Evolutionary conservation across 2,329 filamentous ascomycete species (phyloP).

Genomic region (Exserohilum rostratum): DNA sequence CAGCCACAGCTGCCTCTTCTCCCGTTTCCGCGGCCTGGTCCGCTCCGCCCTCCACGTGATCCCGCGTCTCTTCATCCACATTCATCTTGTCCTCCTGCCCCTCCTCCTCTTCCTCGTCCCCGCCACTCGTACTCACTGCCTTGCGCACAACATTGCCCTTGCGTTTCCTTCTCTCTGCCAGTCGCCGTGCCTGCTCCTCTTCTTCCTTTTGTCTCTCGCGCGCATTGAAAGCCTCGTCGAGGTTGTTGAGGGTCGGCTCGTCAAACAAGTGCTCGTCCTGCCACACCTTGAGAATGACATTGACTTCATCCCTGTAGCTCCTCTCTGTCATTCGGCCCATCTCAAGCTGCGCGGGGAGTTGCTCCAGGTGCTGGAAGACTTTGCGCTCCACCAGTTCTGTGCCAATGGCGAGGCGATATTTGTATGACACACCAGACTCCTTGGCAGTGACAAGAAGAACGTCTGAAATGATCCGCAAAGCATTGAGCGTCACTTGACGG

Average conservation of each 20-base stretch:
- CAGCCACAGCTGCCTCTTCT: background rate
- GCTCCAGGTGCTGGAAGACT: conserved; percentile 77
- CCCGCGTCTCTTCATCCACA: conserved; percentile 19
- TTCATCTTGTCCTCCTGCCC: conserved; percentile 29
- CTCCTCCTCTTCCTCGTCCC: conserved; percentile 22
- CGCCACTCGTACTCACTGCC: conserved; percentile 9
- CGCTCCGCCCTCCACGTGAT: conserved; percentile 1
- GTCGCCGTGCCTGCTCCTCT: conserved; percentile 70
- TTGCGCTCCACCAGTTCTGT: conserved; percentile 69
- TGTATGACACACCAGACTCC: conserved; percentile 62
- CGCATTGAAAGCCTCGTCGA: conserved; percentile 39
- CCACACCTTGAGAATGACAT: conserved; percentile 44
- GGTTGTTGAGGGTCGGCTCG: conserved; percentile 25
- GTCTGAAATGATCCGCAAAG: conserved; percentile 79
- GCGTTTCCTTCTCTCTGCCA: conserved; percentile 56
- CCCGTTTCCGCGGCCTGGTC: background rate
- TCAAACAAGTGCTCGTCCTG: conserved; percentile 44
- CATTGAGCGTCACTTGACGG: conserved; percentile 53
- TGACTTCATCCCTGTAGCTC: conserved; percentile 42
- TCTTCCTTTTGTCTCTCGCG: conserved; percentile 49
- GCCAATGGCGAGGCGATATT: conserved; percentile 82
- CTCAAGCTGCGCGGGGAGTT: conserved; percentile 70
- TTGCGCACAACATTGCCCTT: conserved; percentile 24
- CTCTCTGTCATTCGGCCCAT: conserved; percentile 85
- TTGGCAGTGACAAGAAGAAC: conserved; percentile 69